phyloP scores from a whole-genome alignment of 2,329 filamentous ascomycete genomes.

The Alternaria triticimaculans region DNA sequence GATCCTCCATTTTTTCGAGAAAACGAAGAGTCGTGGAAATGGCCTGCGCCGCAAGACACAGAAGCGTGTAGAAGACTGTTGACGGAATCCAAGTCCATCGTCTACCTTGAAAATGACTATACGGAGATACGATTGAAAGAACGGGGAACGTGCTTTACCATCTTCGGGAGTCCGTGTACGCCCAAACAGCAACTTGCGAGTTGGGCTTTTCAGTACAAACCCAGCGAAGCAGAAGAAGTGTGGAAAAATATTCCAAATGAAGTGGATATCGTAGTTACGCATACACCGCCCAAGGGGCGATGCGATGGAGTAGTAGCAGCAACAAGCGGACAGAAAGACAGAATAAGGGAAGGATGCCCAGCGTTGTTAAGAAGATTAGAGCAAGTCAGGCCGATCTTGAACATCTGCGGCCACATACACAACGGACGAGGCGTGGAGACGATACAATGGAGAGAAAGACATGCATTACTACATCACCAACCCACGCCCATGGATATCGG shows the following conservation, averaged over 20 bases:
- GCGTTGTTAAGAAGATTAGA: slow-evolving; percentile 64
- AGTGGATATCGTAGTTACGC: slow-evolving; percentile 72
- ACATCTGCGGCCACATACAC: slow-evolving; percentile 76
- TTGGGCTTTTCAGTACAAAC: slow-evolving; percentile 73
- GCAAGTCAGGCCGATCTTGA: slow-evolving; percentile 67
- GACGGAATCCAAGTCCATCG: slow-evolving; percentile 59
- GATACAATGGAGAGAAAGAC: slow-evolving; percentile 64
- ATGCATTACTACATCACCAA: background rate
- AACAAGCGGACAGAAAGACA: slow-evolving; percentile 23
- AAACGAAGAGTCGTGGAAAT: slow-evolving; percentile 63
- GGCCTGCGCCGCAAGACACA: slow-evolving; percentile 61
- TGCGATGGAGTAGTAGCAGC: slow-evolving; percentile 54
- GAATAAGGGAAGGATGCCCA: slow-evolving; percentile 62
- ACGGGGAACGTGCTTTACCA: slow-evolving; percentile 66
- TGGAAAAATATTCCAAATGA: slow-evolving; percentile 69
- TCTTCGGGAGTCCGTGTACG: slow-evolving; percentile 76
- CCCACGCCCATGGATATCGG: slow-evolving; percentile 1
- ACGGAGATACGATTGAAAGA: slow-evolving; percentile 63
- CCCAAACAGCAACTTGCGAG: slow-evolving; percentile 56
- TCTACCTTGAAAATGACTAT: slow-evolving; percentile 68
- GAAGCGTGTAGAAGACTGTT: slow-evolving; percentile 63
- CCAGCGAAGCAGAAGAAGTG: slow-evolving; percentile 51
- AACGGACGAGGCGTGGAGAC: slow-evolving; percentile 69
- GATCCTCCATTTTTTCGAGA: slow-evolving; percentile 67
- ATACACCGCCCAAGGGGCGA: slow-evolving; percentile 69